phyloP scores from a whole-genome alignment of 257 asterid genomes.

The Cynanchum wilfordii region DNA sequence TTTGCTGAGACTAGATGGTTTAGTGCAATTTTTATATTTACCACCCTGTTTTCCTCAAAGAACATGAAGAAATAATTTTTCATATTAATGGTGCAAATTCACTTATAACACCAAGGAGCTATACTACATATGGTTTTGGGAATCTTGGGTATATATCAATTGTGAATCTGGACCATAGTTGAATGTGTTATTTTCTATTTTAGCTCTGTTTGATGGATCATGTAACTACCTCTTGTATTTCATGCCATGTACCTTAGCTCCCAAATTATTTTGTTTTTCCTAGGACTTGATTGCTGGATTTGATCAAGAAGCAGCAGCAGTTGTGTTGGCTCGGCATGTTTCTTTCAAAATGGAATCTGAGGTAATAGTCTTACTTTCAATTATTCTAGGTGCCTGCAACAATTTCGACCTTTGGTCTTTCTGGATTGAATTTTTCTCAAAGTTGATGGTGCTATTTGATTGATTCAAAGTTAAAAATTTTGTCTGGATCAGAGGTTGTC shows the following conservation, averaged over 20 bases:
- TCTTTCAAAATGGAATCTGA: constrained; percentile 96
- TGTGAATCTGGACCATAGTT: not conserved
- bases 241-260: constrained; percentile 3
- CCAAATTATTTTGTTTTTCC: constrained; percentile 19
- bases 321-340: constrained; percentile 91
- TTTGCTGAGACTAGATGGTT: not conserved
- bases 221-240: not conserved
- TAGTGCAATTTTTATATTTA: not conserved
- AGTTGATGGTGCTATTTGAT: not conserved
- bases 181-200: not conserved
- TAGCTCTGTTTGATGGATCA: not conserved
- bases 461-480: not conserved
- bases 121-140: not conserved
- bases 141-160: not conserved
- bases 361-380: constrained; percentile 40
- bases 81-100: not conserved
- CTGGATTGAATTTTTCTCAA: not conserved
- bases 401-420: not conserved
- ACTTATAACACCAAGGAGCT: not conserved
- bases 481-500: not conserved
- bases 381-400: constrained; percentile 7
- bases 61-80: not conserved
- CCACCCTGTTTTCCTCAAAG: not conserved
- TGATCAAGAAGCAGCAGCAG: constrained; percentile 99
- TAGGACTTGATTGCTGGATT: constrained; percentile 94